Base-by-base conservation (phyloP, 106 monocot species). In the Dendrobium officinale region DNA sequence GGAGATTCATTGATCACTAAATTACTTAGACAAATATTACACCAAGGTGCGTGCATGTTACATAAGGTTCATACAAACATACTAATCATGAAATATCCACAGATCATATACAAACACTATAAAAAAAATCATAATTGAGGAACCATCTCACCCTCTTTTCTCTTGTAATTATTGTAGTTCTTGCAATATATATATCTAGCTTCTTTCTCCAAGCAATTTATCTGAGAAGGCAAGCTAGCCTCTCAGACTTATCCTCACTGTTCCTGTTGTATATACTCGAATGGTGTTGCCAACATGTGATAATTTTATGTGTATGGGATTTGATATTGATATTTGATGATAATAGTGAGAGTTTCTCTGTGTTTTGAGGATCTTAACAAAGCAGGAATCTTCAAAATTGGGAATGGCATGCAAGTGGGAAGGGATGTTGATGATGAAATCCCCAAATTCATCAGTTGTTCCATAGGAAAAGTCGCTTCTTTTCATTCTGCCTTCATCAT, bases 391-490 rank as follows among this genome's bases (percentile, higher is more conserved):
- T 19, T 95, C 89, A 2, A 95, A 66, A 5, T 42, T 84, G 13
- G 88, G 92, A n/a, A 83, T 88, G 15, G 90, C 92, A 44, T 95
- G 95, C 75, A 95, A 85, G 10, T 84, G 83, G 2, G 95, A 92
- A 6, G 95, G 95, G 59, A 95, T 79, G 59, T 95, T 87, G 33
- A 95, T 59, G 40, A 88, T 92, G 83, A 95, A 95, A 10, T 95
- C 92, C 13, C 95, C 95, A 6, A 86, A 91, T 9, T 89, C 89
- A 43, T 95, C 95, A 0, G 95, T 92, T 6, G 77, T 85, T 80
- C 85, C 92, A 42, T 80, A 55, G 13, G 85, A 81, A 80, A 79
- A 82, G 58, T 67, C 79, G 5, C 41, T 45, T 54, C 77, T 86
- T 29, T 40, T 80, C 33, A 37, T 92, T 31, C 72, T 79, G 24